Base-by-base conservation (phyloP, 768 basidiomycete species). In the Calocybe cyanea region DNA sequence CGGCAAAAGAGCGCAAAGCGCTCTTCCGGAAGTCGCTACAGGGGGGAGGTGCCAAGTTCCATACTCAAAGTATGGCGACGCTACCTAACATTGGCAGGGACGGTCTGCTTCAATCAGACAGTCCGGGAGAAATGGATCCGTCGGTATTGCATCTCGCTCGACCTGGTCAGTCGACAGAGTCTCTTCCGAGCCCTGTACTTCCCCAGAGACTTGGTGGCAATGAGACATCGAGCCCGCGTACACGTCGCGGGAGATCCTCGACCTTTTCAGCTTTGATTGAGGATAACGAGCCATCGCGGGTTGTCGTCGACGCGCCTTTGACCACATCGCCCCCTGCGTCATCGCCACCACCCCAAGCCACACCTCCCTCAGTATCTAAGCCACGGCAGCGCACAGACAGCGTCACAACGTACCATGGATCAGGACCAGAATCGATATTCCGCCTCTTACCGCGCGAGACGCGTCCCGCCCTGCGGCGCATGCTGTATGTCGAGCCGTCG, bases 381-480 rank as follows among this genome's bases (percentile, higher is more conserved):
- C 42, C 48, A 2, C 54, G 57, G n/a, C 54, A 68, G 48, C 75
- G 78, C 49, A 67, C 68, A 19, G 73, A 72, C 50, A 73, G 70
- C 53, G 76, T 82, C 41, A 66, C 77, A 34, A 91, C 90, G 1
- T 87, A 80, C 73, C 78, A 80, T 41, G 80, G 77, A 18, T 77
- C 77, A 44, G 85, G 88, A 15, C 83, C 91, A 20, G 95, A 98
- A 63, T 93, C 92, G 7, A 96, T 99, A 59, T 98, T 99, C 75
- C 83, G 95, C 15, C 75, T 98, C 8, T 76, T 99, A 18, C 96
- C 96, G 1, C 85, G 96, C 43, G 95, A 99, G 68, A 83, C 92
- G 11, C 80, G 96, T 32, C 77, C 85, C 6, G 91, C 88, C 11
- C 76, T 99, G 49, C 87, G 92, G 48, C 80, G 93, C 43, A 99